phyloP scores from a whole-genome alignment of 371 early-diverging fungal genomes.

The Nosema granulosis region DNA sequence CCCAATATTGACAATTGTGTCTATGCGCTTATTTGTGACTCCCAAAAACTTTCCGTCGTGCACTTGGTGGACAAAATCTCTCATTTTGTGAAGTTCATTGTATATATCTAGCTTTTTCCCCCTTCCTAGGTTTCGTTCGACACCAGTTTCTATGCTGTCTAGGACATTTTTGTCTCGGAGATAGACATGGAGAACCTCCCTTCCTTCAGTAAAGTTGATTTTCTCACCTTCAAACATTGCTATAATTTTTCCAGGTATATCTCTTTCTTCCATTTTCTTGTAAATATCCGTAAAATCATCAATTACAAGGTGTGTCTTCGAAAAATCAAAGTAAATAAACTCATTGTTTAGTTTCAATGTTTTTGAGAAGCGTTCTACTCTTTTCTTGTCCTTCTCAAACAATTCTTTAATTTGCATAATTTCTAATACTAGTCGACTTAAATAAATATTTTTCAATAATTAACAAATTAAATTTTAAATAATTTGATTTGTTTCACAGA shows the following conservation, averaged over 20 bases:
- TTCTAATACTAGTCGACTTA: too few relatives aligned
- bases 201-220: conserved; percentile 93
- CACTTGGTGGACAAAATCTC: conserved; percentile 74
- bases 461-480: too few relatives aligned
- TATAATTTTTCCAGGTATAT: conserved; percentile 59
- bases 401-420: conserved; percentile 7
- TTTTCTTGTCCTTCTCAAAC: conserved; percentile 41
- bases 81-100: conserved; percentile 84
- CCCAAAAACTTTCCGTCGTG: conserved; percentile 83
- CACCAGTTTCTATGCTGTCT: conserved; percentile 70
- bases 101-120: conserved; percentile 70
- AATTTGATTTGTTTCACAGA: too few relatives aligned
- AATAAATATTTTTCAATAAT: too few relatives aligned
- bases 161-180: conserved; percentile 78
- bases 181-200: conserved; percentile 88
- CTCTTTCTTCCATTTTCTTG: conserved; percentile 32
- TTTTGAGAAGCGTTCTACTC: conserved; percentile 39
- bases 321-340: conserved; percentile 59
- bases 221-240: conserved; percentile 86
- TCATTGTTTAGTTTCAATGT: conserved; percentile 39
- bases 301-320: conserved; percentile 62
- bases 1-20: conserved; percentile 92
- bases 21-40: conserved; percentile 82
- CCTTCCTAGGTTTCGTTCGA: conserved; percentile 1
- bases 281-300: conserved; percentile 8